Evolutionary conservation across 441 rosid species (phyloP).

Genomic region (Bocquillonia castaneifolia): DNA sequence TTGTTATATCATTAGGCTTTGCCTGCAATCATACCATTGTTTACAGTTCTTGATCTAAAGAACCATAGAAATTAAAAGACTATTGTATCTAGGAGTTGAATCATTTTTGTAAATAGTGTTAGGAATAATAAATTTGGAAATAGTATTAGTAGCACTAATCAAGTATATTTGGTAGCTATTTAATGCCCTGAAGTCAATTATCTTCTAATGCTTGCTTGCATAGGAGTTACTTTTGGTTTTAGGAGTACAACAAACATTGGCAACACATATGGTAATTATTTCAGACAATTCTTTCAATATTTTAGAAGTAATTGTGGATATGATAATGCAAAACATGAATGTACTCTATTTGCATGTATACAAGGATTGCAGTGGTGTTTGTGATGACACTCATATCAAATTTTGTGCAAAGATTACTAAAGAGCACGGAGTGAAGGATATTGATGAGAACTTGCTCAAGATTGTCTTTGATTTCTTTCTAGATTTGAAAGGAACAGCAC

Average conservation of each 20-base stretch:
- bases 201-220: conserved; percentile 49
- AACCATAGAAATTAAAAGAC: too few species aligned
- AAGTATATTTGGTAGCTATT: too few species aligned
- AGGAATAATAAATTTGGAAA: too few species aligned
- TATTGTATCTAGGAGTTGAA: too few species aligned
- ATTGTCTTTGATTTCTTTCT: not conserved
- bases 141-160: too few species aligned
- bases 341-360: not conserved
- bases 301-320: too few species aligned
- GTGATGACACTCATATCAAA: conserved; percentile 52
- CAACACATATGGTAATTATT: conserved; percentile 59
- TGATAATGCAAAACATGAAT: too few species aligned
- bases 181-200: conserved; percentile 56
- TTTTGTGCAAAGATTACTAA: conserved; percentile 13
- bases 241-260: conserved; percentile 40
- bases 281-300: not conserved
- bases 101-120: too few species aligned
- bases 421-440: conserved; percentile 17
- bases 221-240: conserved; percentile 43
- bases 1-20: too few species aligned
- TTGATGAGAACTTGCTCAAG: conserved; percentile 8
- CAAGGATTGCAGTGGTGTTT: conserved; percentile 58
- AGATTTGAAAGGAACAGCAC: not conserved
- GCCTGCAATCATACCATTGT: too few species aligned
- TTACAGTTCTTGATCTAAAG: too few species aligned